phyloP scores from a whole-genome alignment of 2,329 filamentous ascomycete genomes.

The Karstenula rhodostoma region DNA sequence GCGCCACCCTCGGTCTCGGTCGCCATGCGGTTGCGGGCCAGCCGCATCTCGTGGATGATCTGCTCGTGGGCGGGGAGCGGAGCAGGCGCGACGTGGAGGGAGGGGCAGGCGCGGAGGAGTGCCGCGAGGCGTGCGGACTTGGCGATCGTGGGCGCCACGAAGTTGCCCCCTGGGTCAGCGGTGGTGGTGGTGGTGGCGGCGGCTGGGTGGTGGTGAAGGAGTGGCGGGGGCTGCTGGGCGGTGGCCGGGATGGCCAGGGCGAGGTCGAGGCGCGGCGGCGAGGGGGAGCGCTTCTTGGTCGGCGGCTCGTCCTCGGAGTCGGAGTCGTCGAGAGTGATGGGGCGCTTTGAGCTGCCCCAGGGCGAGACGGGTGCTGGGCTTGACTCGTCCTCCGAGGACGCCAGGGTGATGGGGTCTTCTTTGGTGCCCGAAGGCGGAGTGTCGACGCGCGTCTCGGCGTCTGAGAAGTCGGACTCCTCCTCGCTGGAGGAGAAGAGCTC shows the following conservation, averaged over 20 bases:
- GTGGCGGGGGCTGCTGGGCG: not conserved
- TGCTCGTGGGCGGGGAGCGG: not conserved
- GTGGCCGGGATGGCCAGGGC: not conserved
- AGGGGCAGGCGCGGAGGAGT: constrained; percentile 2
- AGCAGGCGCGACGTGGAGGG: not conserved
- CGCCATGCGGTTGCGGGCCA: not conserved
- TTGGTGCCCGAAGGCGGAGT: not conserved
- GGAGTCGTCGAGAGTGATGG: not conserved
- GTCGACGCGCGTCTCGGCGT: no score
- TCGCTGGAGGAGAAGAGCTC: not conserved
- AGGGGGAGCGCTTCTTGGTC: not conserved
- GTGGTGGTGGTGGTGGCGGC: not conserved
- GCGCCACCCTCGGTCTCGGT: not conserved
- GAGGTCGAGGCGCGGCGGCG: not conserved
- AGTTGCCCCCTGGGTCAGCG: not conserved
- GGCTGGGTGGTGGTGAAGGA: not conserved
- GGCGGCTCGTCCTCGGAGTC: not conserved
- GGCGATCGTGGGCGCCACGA: not conserved
- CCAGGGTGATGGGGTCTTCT: not conserved
- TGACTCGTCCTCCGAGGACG: not conserved
- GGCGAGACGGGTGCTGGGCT: not conserved
- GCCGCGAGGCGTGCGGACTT: not conserved
- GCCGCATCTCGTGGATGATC: not conserved
- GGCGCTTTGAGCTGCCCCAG: not conserved
- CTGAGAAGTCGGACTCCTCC: not conserved